phyloP scores from a whole-genome alignment of 163 green algal species.

The Scenedesmus sp. region DNA sequence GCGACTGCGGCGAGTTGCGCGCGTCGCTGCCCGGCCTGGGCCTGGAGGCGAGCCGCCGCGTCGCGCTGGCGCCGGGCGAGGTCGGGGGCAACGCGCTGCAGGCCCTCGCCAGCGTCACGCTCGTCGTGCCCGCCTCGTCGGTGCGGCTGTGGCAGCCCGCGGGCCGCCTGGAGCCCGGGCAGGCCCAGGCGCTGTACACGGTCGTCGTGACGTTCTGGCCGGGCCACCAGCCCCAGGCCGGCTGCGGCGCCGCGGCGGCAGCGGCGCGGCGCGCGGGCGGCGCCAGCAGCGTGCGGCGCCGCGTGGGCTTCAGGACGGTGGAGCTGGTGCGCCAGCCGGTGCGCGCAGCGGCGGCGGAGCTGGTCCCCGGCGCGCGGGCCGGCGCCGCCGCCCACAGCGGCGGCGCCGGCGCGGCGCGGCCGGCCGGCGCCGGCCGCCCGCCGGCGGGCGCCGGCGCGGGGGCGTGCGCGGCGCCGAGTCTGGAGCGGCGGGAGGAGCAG shows the following conservation, averaged over 20 bases:
- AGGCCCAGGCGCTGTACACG: constrained; percentile 61
- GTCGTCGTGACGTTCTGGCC: constrained; percentile 51
- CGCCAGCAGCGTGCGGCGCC: constrained; percentile 29
- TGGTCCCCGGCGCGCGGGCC: background rate
- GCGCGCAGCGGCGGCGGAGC: constrained; percentile 10
- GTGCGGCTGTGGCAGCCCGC: constrained; percentile 79
- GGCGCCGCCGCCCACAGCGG: background rate
- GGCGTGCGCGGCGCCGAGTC: too few relatives aligned
- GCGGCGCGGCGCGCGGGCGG: background rate
- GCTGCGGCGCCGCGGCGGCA: too few relatives aligned
- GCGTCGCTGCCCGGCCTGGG: background rate
- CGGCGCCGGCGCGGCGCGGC: too few relatives aligned
- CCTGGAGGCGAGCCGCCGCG: background rate
- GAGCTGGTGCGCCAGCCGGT: constrained; percentile 66
- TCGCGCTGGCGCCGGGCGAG: background rate
- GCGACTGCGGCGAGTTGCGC: constrained; percentile 24
- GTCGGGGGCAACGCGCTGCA: constrained; percentile 25
- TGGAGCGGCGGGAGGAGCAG: too few relatives aligned
- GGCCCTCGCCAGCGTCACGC: background rate
- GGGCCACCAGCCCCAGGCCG: background rate
- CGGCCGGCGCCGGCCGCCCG: background rate
- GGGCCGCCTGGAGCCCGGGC: constrained; percentile 53
- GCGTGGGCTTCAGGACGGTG: constrained; percentile 70
- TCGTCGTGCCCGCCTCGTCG: background rate
- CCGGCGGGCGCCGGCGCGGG: background rate